Conservation (phyloP, 129 eudicot genomes). For the Escallonia herrerae region DNA sequence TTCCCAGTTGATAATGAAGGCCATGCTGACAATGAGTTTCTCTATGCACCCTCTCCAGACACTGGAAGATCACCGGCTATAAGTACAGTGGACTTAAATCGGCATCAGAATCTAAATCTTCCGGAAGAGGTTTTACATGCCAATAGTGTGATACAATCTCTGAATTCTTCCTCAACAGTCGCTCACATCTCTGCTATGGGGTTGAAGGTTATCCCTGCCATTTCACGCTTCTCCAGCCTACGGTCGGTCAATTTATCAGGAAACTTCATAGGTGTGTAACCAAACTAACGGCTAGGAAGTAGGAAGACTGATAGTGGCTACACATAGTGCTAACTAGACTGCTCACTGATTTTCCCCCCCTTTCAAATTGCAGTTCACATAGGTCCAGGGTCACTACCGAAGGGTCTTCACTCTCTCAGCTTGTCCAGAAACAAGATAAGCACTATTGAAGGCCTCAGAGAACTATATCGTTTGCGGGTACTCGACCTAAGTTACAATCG, state of each 20-base stretch:
- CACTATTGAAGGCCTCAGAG: conserved; percentile 78
- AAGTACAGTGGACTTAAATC: conserved; percentile 12
- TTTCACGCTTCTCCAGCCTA: conserved; percentile 57
- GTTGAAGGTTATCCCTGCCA: conserved; percentile 50
- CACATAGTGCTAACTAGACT: not conserved
- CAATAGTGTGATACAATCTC: conserved; percentile 62
- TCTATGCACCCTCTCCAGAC: conserved; percentile 52
- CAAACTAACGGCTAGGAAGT: not conserved
- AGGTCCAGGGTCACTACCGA: conserved; percentile 66
- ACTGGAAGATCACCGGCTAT: conserved; percentile 21
- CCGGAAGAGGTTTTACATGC: conserved; percentile 71
- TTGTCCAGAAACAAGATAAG: conserved; percentile 77
- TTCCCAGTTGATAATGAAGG: conserved; percentile 15
- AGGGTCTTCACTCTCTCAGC: conserved; percentile 78
- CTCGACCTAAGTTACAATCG: conserved; percentile 81
- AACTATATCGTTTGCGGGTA: conserved; percentile 63
- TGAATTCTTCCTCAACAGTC: conserved; percentile 65
- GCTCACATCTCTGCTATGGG: conserved; percentile 81
- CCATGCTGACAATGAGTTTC: conserved; percentile 17
- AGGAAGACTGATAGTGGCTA: not conserved
- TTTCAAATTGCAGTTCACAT: conserved; percentile 48
- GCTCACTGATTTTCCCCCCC: conserved; percentile 1
- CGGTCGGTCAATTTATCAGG: conserved; percentile 80
- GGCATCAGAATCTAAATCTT: conserved; percentile 14
- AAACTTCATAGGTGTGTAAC: conserved; percentile 55